Evolutionary conservation across 1,284 basidiomycete genomes (phyloP).

Genomic region (Pseudozyma tsukubaensis): DNA sequence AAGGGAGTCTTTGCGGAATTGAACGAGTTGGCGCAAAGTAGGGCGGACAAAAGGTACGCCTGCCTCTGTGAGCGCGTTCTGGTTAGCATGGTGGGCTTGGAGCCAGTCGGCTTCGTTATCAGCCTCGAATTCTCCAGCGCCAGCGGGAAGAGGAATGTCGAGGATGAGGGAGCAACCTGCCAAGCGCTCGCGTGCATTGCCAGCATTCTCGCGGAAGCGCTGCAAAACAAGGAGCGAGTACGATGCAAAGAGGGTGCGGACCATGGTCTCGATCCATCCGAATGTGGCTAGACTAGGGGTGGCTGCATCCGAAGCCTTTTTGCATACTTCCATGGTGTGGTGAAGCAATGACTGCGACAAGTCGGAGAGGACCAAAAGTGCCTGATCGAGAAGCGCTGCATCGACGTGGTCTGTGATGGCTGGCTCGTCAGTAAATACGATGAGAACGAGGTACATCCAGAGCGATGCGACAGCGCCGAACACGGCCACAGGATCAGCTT

Average conservation of each 20-base stretch:
- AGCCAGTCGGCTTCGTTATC: conserved; percentile 52
- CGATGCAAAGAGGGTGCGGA: conserved; percentile 55
- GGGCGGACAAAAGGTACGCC: conserved; percentile 23
- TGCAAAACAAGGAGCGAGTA: conserved; percentile 61
- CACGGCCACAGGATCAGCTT: conserved; percentile 33
- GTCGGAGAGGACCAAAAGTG: conserved; percentile 45
- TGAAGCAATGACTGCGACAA: conserved; percentile 37
- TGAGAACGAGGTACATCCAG: conserved; percentile 62
- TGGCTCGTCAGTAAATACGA: conserved; percentile 55
- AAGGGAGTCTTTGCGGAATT: conserved; percentile 30
- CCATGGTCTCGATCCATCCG: conserved; percentile 56
- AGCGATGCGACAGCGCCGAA: conserved; percentile 54
- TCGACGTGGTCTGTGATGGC: conserved; percentile 47
- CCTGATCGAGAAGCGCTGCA: conserved; percentile 42
- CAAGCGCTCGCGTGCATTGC: conserved; percentile 35
- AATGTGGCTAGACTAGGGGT: conserved; percentile 24
- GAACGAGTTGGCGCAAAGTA: conserved; percentile 49
- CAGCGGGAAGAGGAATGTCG: conserved; percentile 55
- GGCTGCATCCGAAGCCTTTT: conserved; percentile 9
- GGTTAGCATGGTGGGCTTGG: conserved; percentile 25
- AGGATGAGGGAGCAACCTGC: conserved; percentile 52
- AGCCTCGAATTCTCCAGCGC: conserved; percentile 59
- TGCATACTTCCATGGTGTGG: conserved; percentile 16
- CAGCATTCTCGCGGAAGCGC: conserved; percentile 53
- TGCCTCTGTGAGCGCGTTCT: conserved; percentile 26